Conservation (phyloP, 768 basidiomycete genomes). For the Leccinum subgranulosum region DNA sequence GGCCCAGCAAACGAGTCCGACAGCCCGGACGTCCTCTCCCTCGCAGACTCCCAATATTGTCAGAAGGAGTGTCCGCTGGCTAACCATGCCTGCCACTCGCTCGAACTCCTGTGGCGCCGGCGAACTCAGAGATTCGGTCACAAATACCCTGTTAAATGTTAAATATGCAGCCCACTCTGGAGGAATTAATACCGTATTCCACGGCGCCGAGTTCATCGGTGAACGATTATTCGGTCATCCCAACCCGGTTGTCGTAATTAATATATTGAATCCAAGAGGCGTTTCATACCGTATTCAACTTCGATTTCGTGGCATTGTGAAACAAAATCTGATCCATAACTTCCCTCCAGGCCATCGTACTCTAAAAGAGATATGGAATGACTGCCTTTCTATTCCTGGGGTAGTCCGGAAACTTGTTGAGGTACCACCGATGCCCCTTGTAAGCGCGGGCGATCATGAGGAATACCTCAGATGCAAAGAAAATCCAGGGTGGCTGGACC, state of each 20-base stretch:
- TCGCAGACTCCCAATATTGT: neutral
- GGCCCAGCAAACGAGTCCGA: neutral
- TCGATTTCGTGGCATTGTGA: neutral
- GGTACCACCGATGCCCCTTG: slow-evolving; percentile 86
- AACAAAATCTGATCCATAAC: neutral
- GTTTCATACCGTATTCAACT: neutral
- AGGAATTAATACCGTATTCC: neutral
- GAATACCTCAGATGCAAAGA: slow-evolving; percentile 67
- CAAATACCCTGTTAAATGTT: neutral
- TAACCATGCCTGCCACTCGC: neutral
- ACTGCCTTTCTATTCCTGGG: slow-evolving; percentile 73
- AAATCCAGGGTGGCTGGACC: slow-evolving; percentile 72
- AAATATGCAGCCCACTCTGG: neutral
- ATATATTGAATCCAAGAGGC: neutral
- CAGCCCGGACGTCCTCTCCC: neutral
- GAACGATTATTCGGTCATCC: neutral
- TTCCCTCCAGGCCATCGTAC: neutral
- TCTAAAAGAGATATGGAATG: slow-evolving; percentile 72
- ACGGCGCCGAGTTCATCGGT: neutral
- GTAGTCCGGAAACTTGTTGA: slow-evolving; percentile 73
- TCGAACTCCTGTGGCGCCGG: neutral
- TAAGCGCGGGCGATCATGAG: slow-evolving; percentile 82
- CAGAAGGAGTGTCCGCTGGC: neutral
- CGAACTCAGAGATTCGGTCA: neutral
- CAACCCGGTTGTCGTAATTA: neutral